Percentiles rank a stretch among this genome's conserved stretches.
Evolutionary conservation across 2,329 filamentous ascomycete genomes (phyloP).

Genomic region (Epichloe sibirici): DNA sequence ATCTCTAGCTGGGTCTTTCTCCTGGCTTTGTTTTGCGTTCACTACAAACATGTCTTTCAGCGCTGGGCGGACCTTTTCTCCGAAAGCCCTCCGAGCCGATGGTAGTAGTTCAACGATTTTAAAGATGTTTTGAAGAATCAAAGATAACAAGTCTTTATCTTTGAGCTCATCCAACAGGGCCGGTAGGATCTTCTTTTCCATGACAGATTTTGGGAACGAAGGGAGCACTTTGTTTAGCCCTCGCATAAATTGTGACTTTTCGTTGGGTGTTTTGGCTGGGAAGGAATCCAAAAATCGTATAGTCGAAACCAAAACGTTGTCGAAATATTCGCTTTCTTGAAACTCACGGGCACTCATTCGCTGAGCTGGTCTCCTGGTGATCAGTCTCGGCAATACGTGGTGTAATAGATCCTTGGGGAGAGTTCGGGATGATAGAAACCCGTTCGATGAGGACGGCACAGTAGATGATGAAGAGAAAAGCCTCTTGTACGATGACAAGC

Average conservation of each 20-base stretch:
- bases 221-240: conserved; percentile 77
- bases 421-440: conserved; percentile 67
- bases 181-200: conserved; percentile 88
- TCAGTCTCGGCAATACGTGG: conserved; percentile 70
- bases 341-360: conserved; percentile 83
- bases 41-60: conserved; percentile 72
- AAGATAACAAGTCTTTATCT: conserved; percentile 71
- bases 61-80: conserved; percentile 73
- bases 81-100: conserved; percentile 64
- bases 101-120: conserved; percentile 74
- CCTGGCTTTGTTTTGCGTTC: conserved; percentile 43
- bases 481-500: conserved; percentile 73
- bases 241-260: conserved; percentile 85
- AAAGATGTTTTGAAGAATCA: conserved; percentile 86
- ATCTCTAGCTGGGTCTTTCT: conserved; percentile 74
- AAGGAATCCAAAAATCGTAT: conserved; percentile 89
- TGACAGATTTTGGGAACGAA: conserved; percentile 84
- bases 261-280: conserved; percentile 79
- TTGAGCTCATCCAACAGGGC: conserved; percentile 88
- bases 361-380: conserved; percentile 77
- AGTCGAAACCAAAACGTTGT: conserved; percentile 91
- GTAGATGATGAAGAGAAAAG: conserved; percentile 67
- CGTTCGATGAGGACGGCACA: conserved; percentile 68
- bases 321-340: conserved; percentile 90
- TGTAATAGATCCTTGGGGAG: conserved; percentile 67